These are phyloP conservation scores for Berberis vulgaris DNA, from an alignment of 164 flowering plant genomes.

Conservation along the genomic window DNA sequence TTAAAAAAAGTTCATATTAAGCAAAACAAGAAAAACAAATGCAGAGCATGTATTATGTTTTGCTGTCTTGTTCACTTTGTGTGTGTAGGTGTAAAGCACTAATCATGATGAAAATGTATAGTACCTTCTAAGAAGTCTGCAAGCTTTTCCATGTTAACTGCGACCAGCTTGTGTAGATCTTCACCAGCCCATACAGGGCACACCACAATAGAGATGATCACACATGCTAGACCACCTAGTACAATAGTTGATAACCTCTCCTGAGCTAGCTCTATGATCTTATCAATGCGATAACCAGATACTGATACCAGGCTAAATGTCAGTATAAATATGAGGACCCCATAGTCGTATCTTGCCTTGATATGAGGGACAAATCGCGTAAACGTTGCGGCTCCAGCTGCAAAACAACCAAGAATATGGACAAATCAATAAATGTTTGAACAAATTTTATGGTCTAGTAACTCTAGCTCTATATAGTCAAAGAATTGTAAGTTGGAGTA, in stretches of 20 bases:
- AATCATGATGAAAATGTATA: not conserved
- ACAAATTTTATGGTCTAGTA: not conserved
- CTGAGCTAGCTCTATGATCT: constrained; percentile 45
- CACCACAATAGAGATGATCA: constrained; percentile 39
- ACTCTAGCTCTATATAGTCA: not conserved
- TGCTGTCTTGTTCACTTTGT: not conserved
- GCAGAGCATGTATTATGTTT: not conserved
- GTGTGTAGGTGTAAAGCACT: not conserved
- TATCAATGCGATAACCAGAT: constrained; percentile 55
- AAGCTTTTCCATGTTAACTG: constrained; percentile 57
- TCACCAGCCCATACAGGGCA: constrained; percentile 91
- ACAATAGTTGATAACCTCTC: constrained; percentile 53
- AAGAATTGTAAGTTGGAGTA: not conserved
- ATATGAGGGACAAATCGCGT: constrained; percentile 55
- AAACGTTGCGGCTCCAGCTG: constrained; percentile 57
- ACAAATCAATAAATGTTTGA: not conserved
- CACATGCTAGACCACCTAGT: constrained; percentile 49
- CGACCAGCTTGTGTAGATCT: constrained; percentile 64
- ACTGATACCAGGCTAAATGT: constrained; percentile 71
- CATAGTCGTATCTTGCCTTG: constrained; percentile 71
- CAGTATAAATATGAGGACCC: constrained; percentile 60
- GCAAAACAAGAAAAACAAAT: too few relatives aligned
- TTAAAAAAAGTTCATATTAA: not conserved
- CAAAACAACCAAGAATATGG: constrained; percentile 3
- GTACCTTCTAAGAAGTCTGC: constrained; percentile 64